A percentile compares a stretch with the other conserved stretches of the same genome.
These are phyloP conservation scores for Aspergillus taichungensis DNA, from an alignment of 495 filamentous ascomycete species.

Conservation along the genomic window DNA sequence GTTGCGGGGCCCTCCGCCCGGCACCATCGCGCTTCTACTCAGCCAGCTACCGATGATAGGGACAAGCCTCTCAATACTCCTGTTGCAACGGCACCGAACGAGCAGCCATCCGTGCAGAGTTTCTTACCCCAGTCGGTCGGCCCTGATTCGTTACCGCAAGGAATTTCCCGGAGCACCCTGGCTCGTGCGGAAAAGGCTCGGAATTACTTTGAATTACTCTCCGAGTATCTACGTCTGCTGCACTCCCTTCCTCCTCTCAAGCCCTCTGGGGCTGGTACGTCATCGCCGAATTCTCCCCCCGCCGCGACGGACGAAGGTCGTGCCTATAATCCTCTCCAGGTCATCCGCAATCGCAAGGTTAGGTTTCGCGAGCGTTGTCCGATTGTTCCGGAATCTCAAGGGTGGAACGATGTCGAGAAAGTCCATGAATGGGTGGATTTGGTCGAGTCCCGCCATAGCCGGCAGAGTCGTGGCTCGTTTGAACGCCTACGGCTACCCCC, in stretches of 20 bases:
- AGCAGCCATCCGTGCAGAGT: slow-evolving; percentile 20
- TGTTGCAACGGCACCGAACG: neutral
- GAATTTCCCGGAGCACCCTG: slow-evolving; percentile 70
- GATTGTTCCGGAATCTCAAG: slow-evolving; percentile 62
- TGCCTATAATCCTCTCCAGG: slow-evolving; percentile 78
- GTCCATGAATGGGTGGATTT: slow-evolving; percentile 69
- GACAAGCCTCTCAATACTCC: neutral
- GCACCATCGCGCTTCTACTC: slow-evolving; percentile 12
- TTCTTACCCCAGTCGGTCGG: slow-evolving; percentile 23
- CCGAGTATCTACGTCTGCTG: slow-evolving; percentile 71
- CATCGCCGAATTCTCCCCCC: neutral
- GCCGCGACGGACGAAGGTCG: slow-evolving; percentile 33
- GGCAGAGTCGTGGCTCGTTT: slow-evolving; percentile 29
- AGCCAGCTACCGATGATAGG: slow-evolving; percentile 8
- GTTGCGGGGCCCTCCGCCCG: slow-evolving; percentile 7
- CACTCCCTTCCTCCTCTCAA: slow-evolving; percentile 61
- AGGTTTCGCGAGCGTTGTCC: slow-evolving; percentile 61
- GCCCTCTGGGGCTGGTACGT: slow-evolving; percentile 2
- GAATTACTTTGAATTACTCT: slow-evolving; percentile 66
- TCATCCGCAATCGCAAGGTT: slow-evolving; percentile 74
- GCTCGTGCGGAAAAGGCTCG: slow-evolving; percentile 71
- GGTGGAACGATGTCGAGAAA: slow-evolving; percentile 61
- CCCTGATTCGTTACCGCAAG: slow-evolving; percentile 36
- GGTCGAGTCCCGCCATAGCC: slow-evolving; percentile 44
- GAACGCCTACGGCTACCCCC: slow-evolving; percentile 49